Evolutionary conservation across 192 early-diverging fungal species (phyloP), one percentile per base, ranked within the genome.

Genomic region (Gaertneriomyces sp.): DNA sequence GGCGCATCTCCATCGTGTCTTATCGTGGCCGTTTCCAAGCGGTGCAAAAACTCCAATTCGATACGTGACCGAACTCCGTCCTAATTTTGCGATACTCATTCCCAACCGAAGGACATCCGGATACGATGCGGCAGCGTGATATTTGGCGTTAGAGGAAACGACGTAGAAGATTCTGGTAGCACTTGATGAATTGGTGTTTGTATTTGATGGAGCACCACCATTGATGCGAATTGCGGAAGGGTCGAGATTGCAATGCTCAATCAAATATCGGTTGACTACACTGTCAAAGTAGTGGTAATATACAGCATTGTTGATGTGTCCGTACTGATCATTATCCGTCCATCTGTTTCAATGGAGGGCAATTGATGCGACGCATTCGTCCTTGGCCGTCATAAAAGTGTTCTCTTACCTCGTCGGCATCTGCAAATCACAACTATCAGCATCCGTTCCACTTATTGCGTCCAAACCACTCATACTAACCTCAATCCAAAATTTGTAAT

Each of bases 311-410:
- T 86, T 86, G 44, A 86, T 64, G 64, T 86, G 84, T 12, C 81
- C 79, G 60, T 86, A 86, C 38, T 80, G 78, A 55, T 86, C 84
- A 44, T 84, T 86, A 51, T 86, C 84, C 38, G 73, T 73, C 84
- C 84, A 86, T 45, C 79, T 68, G 54, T 33, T 33, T 33, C 25
- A 33, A 1, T 33, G 25, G 25, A 33, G 25, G 25, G 25, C 25
- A 33, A 33, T 33, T 33, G 25, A 33, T 33, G 25, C 1, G 25
- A 33, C 25, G 2, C 25, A 33, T 33, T 33, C 25, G 25, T 33
- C 25, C 25, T 33, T 0, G 2, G 25, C 25, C 25, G 25, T 33
- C 25, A 33, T 33, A 33, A 33, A 33, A 33, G 25, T 1, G 25
- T 33, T 33, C 25, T 33, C 25, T 33, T 33, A 33, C 25, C 25